Conservation (phyloP, 495 filamentous ascomycete species). For the Cladorrhinum samala region DNA sequence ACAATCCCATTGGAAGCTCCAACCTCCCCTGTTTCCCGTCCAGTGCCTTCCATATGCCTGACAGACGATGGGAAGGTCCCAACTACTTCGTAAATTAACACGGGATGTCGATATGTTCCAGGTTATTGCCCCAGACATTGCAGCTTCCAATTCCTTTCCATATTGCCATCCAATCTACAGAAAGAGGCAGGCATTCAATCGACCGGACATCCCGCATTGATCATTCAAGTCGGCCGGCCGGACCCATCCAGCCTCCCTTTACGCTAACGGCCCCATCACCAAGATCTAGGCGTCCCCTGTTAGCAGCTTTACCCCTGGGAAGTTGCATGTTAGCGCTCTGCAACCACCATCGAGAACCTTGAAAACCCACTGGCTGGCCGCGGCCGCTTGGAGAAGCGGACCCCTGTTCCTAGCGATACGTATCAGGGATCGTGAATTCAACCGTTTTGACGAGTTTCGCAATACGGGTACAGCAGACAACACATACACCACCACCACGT, state of each 20-base stretch:
- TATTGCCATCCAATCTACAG: no score
- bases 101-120: no score
- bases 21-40: no score
- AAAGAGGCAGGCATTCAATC: no score
- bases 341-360: constrained; percentile 14
- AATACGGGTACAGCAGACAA: constrained; percentile 1
- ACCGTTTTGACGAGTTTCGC: constrained; percentile 29
- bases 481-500: not conserved
- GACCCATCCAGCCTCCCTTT: no score
- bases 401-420: constrained; percentile 16
- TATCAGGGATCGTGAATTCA: constrained; percentile 24
- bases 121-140: no score
- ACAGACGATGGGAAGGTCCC: no score
- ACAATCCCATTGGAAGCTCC: no score
- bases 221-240: constrained; percentile 11
- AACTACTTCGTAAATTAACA: no score
- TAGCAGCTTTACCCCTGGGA: constrained; percentile 12
- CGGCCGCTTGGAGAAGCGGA: constrained; percentile 4
- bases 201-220: constrained; percentile 2
- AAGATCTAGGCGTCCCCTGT: constrained; percentile 3
- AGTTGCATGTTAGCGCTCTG: constrained; percentile 19
- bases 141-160: not conserved
- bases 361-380: constrained; percentile 13
- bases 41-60: no score
- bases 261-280: constrained; percentile 8